phyloP scores from a whole-genome alignment of 2,329 filamentous ascomycete species.

The Arthrobotrys megalospora region DNA sequence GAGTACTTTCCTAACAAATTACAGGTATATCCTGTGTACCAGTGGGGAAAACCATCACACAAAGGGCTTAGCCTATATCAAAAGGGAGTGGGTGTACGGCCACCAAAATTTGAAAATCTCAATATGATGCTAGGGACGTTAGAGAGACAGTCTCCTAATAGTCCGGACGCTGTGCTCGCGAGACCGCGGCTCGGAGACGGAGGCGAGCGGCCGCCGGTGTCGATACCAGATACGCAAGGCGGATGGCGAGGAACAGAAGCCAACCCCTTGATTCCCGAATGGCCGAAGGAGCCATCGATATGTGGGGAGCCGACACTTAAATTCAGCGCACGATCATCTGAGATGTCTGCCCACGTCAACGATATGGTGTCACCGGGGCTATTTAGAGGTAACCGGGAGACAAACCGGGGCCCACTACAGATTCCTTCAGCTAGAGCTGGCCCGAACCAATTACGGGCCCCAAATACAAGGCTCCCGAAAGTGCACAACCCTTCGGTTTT shows the following conservation, averaged over 20 bases:
- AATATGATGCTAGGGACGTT: constrained; percentile 8
- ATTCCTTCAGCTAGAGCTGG: neutral
- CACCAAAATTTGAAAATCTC: neutral
- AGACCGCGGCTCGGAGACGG: neutral
- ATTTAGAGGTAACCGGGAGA: neutral
- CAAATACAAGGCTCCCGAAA: neutral
- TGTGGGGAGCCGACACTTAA: neutral
- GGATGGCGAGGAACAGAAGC: neutral
- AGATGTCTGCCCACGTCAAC: neutral
- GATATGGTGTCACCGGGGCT: neutral
- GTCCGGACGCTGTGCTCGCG: constrained; percentile 6
- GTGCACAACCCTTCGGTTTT: constrained; percentile 17
- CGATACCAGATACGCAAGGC: neutral
- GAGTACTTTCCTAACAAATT: constrained; percentile 6
- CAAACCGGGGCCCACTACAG: constrained; percentile 4
- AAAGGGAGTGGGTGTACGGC: neutral
- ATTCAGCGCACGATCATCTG: neutral
- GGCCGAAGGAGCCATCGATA: neutral
- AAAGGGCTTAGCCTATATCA: neutral
- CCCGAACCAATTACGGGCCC: neutral
- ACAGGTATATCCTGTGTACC: neutral
- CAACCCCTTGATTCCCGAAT: neutral
- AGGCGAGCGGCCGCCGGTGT: neutral
- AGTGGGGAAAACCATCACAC: neutral
- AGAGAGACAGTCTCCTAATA: constrained; percentile 5